These are phyloP conservation scores for Sinapis alba DNA, from an alignment of 441 rosid species.

Conservation along the genomic window DNA sequence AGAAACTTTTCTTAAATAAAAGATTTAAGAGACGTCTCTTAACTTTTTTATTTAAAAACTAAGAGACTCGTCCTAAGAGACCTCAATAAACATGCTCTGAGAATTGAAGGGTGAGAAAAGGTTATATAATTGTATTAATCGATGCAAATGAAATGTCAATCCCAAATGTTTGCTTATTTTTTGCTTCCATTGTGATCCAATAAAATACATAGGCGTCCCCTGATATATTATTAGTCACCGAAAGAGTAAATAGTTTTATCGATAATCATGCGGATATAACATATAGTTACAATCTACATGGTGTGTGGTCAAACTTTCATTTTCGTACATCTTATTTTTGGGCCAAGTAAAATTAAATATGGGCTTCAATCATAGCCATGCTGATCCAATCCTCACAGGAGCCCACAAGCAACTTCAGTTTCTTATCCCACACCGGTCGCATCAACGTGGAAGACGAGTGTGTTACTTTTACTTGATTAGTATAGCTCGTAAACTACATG, in stretches of 20 bases:
- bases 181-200: not conserved
- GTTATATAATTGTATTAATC: not conserved
- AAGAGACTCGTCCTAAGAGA: no score
- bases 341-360: not conserved
- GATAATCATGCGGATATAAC: not conserved
- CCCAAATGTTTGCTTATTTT: not conserved
- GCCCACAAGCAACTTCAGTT: not conserved
- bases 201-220: not conserved
- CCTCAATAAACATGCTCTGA: no score
- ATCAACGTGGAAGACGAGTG: not conserved
- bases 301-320: not conserved
- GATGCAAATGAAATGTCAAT: not conserved
- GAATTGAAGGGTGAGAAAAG: not conserved
- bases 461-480: not conserved
- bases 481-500: not conserved
- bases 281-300: not conserved
- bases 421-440: not conserved
- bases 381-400: not conserved
- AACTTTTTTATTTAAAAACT: no score
- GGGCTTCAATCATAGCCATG: not conserved
- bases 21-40: no score
- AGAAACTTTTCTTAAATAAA: no score
- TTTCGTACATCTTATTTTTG: not conserved
- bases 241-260: not conserved
- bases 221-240: not conserved